These are phyloP conservation scores for Halenospora varia DNA, from an alignment of 495 filamentous ascomycete species.

Conservation along the genomic window DNA sequence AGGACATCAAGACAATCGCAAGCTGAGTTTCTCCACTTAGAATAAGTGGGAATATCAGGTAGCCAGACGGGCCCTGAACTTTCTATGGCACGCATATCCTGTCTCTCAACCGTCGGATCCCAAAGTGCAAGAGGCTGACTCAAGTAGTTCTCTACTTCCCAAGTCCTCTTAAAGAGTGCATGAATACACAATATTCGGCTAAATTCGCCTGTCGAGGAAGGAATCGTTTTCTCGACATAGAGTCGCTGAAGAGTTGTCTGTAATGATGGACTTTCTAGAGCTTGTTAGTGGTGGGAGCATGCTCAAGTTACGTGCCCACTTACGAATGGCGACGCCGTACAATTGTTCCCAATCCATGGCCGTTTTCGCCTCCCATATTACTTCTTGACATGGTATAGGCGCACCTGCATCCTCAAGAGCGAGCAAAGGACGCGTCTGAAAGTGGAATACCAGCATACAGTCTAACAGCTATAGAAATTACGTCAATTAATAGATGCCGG, in stretches of 20 bases:
- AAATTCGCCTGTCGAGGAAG: constrained; percentile 41
- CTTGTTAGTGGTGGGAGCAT: constrained; percentile 6
- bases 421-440: constrained; percentile 34
- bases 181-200: constrained; percentile 45
- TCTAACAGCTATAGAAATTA: constrained; percentile 42
- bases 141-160: constrained; percentile 47
- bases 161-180: constrained; percentile 45
- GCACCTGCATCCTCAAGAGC: constrained; percentile 40
- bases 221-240: constrained; percentile 47
- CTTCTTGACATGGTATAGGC: constrained; percentile 42
- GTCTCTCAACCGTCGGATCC: constrained; percentile 44
- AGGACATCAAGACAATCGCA: constrained; percentile 53
- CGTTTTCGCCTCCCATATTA: constrained; percentile 39
- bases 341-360: constrained; percentile 36
- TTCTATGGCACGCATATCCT: constrained; percentile 35
- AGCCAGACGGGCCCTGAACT: constrained; percentile 43
- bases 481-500: no score
- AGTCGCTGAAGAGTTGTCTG: constrained; percentile 40
- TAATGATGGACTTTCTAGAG: constrained; percentile 34
- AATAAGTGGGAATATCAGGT: constrained; percentile 43
- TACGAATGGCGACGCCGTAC: constrained; percentile 27
- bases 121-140: constrained; percentile 43
- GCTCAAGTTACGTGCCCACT: not conserved
- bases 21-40: constrained; percentile 52
- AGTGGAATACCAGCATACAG: constrained; percentile 40